These are phyloP conservation scores for Mucuna pruriens DNA, from an alignment of 306 rosid genomes.

Conservation along the genomic window DNA sequence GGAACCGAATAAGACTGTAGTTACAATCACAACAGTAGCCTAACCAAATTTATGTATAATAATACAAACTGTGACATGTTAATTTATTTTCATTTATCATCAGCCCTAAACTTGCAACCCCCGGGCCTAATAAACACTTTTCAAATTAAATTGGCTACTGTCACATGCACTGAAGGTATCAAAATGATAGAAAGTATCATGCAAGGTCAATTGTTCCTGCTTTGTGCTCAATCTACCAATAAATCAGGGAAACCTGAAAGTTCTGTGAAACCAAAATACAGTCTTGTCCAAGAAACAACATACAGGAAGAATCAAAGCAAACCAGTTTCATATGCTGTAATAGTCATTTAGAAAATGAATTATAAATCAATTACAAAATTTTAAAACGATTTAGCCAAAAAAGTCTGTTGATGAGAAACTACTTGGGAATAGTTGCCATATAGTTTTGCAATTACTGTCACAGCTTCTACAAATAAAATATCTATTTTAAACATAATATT, in stretches of 20 bases:
- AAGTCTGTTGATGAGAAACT: conserved; percentile 5
- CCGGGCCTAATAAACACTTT: background rate
- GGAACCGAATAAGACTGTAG: conserved; percentile 15
- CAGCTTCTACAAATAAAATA: background rate
- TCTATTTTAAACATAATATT: background rate
- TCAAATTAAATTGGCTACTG: conserved; percentile 14
- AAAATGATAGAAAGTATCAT: conserved; percentile 1
- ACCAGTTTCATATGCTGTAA: conserved; percentile 4
- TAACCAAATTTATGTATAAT: background rate
- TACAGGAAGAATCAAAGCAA: conserved; percentile 9
- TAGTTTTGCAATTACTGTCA: conserved; percentile 7
- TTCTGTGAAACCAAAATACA: conserved; percentile 12
- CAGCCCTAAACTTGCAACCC: background rate
- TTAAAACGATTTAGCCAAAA: background rate
- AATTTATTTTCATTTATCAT: conserved; percentile 25
- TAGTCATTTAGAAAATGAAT: conserved; percentile 26
- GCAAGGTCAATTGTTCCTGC: conserved; percentile 13
- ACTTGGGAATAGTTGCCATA: background rate
- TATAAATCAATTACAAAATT: background rate
- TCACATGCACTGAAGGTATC: conserved; percentile 4
- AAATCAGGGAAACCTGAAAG: conserved; percentile 11
- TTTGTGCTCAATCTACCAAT: conserved; percentile 16
- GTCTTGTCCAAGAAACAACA: conserved; percentile 10
- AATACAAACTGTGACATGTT: background rate
- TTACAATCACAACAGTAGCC: background rate